Percentiles rank a stretch among this genome's conserved stretches.
phyloP scores from a whole-genome alignment of 2,329 filamentous ascomycete species.

The Nemania sp. region DNA sequence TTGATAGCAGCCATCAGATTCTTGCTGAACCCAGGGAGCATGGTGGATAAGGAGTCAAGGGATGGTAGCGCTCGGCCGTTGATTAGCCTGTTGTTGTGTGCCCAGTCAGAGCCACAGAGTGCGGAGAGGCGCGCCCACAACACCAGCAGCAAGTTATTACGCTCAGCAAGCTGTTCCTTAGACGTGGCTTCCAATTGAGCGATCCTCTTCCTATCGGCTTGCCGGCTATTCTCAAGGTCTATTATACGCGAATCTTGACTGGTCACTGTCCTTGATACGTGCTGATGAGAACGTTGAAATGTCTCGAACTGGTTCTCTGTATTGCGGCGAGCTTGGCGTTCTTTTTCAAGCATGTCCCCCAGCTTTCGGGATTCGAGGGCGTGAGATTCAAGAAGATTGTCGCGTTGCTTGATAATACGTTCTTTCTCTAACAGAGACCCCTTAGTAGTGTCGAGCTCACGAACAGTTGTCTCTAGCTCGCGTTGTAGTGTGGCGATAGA shows the following conservation, averaged over 20 bases:
- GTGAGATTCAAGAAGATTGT: conserved; percentile 84
- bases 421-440: conserved; percentile 86
- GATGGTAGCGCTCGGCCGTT: conserved; percentile 82
- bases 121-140: conserved; percentile 87
- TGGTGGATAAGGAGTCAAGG: conserved; percentile 81
- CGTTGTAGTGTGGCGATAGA: conserved; percentile 85
- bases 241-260: conserved; percentile 82
- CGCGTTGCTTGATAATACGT: conserved; percentile 83
- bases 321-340: conserved; percentile 79
- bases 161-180: conserved; percentile 84
- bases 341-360: conserved; percentile 86
- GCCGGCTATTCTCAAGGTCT: conserved; percentile 81
- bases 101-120: conserved; percentile 90
- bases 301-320: conserved; percentile 88
- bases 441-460: conserved; percentile 79
- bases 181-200: conserved; percentile 75
- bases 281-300: conserved; percentile 83
- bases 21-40: conserved; percentile 85
- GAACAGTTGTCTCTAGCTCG: conserved; percentile 80
- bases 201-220: conserved; percentile 77
- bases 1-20: conserved; percentile 87
- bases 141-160: conserved; percentile 84
- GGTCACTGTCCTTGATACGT: conserved; percentile 81
- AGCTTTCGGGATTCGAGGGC: conserved; percentile 84
- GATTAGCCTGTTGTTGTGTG: conserved; percentile 84